These are phyloP conservation scores for Verticillium isaacii DNA, from an alignment of 2,329 filamentous ascomycete genomes.

Conservation along the genomic window DNA sequence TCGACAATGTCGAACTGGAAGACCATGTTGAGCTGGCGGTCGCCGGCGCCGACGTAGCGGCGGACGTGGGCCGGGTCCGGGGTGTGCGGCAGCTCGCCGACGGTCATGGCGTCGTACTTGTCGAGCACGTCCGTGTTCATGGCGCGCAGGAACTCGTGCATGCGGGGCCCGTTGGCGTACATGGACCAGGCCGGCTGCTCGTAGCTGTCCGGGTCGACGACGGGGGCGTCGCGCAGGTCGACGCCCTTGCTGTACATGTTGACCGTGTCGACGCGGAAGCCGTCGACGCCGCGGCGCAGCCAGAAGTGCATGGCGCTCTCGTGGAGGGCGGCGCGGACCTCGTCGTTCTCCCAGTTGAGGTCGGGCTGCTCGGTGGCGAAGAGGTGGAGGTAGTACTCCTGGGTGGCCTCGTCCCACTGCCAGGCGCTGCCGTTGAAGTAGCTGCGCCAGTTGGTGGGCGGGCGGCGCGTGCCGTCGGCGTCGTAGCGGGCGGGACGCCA, in stretches of 20 bases:
- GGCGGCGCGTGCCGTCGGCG: conserved; percentile 54
- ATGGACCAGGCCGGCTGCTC: conserved; percentile 51
- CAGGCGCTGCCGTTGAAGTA: conserved; percentile 60
- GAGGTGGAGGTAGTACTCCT: conserved; percentile 73
- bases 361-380: conserved; percentile 76
- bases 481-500: conserved; percentile 49
- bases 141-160: conserved; percentile 64
- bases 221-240: conserved; percentile 52
- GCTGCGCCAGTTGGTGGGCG: conserved; percentile 71
- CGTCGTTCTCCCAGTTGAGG: conserved; percentile 76
- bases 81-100: conserved; percentile 64
- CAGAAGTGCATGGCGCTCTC: conserved; percentile 71
- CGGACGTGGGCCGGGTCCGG: conserved; percentile 54
- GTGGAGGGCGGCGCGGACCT: conserved; percentile 65
- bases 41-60: conserved; percentile 52
- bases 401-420: conserved; percentile 67
- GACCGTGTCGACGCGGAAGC: conserved; percentile 72
- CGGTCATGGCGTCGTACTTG: conserved; percentile 62
- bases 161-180: conserved; percentile 63
- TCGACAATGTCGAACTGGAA: conserved; percentile 65
- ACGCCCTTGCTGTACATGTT: conserved; percentile 66
- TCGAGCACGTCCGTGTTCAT: conserved; percentile 55
- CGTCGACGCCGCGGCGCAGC: conserved; percentile 68
- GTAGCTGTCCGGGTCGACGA: conserved; percentile 38
- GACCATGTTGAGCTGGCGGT: conserved; percentile 63